Percentiles rank a stretch among this genome's conserved stretches.
phyloP scores from a whole-genome alignment of 495 filamentous ascomycete species.

The Amphirosellinia nigrospora region DNA sequence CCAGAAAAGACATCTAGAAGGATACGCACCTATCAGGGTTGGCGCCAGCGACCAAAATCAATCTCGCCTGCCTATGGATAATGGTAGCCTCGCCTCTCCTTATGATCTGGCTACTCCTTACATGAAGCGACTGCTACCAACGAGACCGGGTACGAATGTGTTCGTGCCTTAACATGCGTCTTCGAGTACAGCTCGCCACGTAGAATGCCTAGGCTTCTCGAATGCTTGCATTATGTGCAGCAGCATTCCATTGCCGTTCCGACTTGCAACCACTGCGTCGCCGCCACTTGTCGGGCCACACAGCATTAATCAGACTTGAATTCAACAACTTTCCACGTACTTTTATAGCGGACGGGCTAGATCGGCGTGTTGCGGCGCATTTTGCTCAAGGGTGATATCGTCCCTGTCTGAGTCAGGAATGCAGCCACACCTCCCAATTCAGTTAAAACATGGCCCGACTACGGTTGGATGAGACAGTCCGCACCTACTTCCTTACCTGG shows the following conservation, averaged over 20 bases:
- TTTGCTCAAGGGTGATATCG: not conserved
- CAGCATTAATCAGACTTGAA: no score
- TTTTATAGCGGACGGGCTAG: not conserved
- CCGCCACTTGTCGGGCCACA: slow-evolving; percentile 15
- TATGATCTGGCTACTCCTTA: not conserved
- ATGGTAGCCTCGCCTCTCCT: not conserved
- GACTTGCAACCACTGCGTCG: not conserved
- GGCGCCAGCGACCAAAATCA: not conserved
- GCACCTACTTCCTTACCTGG: not conserved
- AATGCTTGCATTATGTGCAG: not conserved
- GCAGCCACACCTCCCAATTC: not conserved
- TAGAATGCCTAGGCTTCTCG: not conserved
- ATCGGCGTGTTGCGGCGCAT: not conserved
- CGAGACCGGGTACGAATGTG: not conserved
- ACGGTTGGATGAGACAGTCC: not conserved
- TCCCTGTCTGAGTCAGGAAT: not conserved
- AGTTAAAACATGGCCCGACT: not conserved
- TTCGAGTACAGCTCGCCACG: not conserved
- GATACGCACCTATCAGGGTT: not conserved
- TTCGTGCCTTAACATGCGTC: not conserved
- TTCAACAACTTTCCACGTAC: no score
- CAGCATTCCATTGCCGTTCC: not conserved
- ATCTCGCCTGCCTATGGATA: not conserved
- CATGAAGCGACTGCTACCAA: not conserved
- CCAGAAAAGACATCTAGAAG: not conserved